These are phyloP conservation scores for Hibiscus mutabilis DNA, from an alignment of 345 rosid genomes.

Conservation along the genomic window DNA sequence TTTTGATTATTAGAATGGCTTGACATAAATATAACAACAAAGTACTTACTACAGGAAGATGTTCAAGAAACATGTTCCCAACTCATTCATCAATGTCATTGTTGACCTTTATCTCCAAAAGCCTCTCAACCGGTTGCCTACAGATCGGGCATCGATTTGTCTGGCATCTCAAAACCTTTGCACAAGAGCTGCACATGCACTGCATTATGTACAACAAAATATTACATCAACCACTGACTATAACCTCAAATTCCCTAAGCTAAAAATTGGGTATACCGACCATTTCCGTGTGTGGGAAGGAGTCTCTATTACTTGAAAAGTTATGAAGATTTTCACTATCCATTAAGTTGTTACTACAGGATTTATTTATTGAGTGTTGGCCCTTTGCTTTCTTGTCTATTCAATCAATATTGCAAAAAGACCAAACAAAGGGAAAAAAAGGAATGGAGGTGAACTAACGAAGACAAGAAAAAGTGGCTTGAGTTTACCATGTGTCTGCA, in stretches of 20 bases:
- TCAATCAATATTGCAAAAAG: too few relatives aligned
- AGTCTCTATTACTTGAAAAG: not conserved
- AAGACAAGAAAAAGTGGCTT: not conserved
- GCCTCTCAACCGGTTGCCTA: not conserved
- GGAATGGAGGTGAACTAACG: not conserved
- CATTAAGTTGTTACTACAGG: too few relatives aligned
- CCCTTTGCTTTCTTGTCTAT: too few relatives aligned
- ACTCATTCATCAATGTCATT: not conserved
- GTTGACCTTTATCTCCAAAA: not conserved
- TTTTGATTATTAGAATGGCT: conserved; percentile 19
- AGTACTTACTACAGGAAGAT: not conserved
- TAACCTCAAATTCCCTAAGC: not conserved
- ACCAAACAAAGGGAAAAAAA: too few relatives aligned
- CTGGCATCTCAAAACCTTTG: not conserved
- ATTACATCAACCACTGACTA: too few relatives aligned
- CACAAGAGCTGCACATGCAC: not conserved
- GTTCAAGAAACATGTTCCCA: not conserved
- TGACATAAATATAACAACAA: not conserved
- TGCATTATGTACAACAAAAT: not conserved
- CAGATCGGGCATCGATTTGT: not conserved
- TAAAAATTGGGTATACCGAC: too few relatives aligned
- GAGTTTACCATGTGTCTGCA: not conserved
- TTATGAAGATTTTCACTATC: too few relatives aligned
- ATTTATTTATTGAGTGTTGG: too few relatives aligned
- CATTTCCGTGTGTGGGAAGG: too few relatives aligned